Base-by-base conservation (phyloP, 257 asterid genomes). In the Solanum chilense region DNA sequence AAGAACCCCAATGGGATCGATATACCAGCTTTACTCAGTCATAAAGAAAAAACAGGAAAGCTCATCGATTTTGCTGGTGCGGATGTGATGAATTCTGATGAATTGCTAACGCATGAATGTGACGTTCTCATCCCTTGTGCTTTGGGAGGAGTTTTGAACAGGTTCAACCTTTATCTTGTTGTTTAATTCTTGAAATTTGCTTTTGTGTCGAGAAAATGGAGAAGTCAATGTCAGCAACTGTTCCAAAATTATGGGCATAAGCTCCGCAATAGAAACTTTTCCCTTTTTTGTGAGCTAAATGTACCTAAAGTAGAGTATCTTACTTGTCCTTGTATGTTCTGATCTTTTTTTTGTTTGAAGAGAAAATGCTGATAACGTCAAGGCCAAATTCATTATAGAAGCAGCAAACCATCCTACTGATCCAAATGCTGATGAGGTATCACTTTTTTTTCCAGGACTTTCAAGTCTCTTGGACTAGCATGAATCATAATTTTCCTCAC, bases 371-470 rank as follows among this genome's bases (percentile, higher is more conserved):
- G 93, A 88, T 74, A 73, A 92, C 45, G 98, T 96, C 75, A 90
- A 87, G 88, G 98, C 97, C 78, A 95, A 95, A 90, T 96, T 88
- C 91, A 88, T 96, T 89, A 92, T 96, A 68, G 98, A 96, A 91
- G 99, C 97, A 16, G 99, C 99, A 44, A 96, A 96, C 87, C 99
- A 94, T 88, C 99, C 99, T 39, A 93, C 98, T 20, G 98, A 95
- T 92, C 99, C 98, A 37, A 98, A 96, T 11, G 98, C 98, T 88
- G 99, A 96, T 86, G 98, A 96, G 99, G 99, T 96, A 86, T 21
- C 31, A 56, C 4, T 21, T 15, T 86, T 62, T 62, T 31, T 37
- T 75, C 83, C 27, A 66, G 86, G 41, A 47, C 35, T 85, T 44
- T 44, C 31, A 1, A 60, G 27, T 73, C 27, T 74, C 86, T 31